Conservation (phyloP, 2,329 filamentous ascomycete species). For the Monascus ruber region DNA sequence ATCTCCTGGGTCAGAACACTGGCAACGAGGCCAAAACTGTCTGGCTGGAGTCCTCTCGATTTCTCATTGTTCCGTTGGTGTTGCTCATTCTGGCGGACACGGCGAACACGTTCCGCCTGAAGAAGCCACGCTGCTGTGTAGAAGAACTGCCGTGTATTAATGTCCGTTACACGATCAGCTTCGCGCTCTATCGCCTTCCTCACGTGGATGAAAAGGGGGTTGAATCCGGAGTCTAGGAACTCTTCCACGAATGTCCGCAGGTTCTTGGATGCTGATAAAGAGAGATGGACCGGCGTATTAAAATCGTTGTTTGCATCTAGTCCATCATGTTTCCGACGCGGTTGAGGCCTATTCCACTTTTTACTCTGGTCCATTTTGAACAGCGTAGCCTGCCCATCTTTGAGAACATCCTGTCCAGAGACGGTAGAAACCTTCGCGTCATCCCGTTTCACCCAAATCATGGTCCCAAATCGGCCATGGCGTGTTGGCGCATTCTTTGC, state of each 20-base stretch:
- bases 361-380: slow-evolving; percentile 86
- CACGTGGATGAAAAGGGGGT: slow-evolving; percentile 74
- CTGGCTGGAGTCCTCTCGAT: slow-evolving; percentile 48
- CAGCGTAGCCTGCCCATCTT: slow-evolving; percentile 59
- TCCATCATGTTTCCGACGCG: slow-evolving; percentile 49
- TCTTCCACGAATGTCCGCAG: slow-evolving; percentile 78
- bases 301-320: slow-evolving; percentile 58
- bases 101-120: slow-evolving; percentile 66
- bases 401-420: slow-evolving; percentile 76
- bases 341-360: slow-evolving; percentile 72
- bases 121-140: slow-evolving; percentile 91
- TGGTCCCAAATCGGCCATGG: slow-evolving; percentile 90
- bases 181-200: slow-evolving; percentile 86
- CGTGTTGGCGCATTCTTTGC: slow-evolving; percentile 69
- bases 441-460: slow-evolving; percentile 89
- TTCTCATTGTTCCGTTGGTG: slow-evolving; percentile 37
- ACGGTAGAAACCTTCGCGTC: slow-evolving; percentile 76
- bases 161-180: slow-evolving; percentile 64
- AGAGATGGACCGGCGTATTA: slow-evolving; percentile 59
- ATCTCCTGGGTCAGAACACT: slow-evolving; percentile 88
- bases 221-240: slow-evolving; percentile 91
- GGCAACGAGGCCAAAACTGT: slow-evolving; percentile 77
- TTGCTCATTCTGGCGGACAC: slow-evolving; percentile 46
- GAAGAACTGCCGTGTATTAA: slow-evolving; percentile 78
- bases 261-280: slow-evolving; percentile 60